Evolutionary conservation across 257 asterid species (phyloP).

Genomic region (Linaria vulgaris): DNA sequence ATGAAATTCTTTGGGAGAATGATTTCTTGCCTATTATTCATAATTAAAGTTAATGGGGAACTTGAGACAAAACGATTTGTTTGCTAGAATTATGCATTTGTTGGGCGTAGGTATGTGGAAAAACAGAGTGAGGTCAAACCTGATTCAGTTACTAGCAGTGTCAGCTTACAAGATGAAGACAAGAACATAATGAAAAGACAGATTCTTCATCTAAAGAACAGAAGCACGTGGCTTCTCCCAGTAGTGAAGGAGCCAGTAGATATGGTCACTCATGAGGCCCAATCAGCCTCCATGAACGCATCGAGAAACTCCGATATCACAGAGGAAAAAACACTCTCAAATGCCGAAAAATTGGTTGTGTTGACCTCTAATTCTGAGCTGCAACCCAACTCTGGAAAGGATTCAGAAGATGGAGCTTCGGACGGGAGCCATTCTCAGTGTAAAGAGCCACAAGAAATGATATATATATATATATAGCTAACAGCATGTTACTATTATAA

Average conservation of each 20-base stretch:
- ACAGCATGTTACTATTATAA: too few relatives aligned
- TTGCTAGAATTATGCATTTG: too few relatives aligned
- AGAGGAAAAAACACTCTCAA: slow-evolving; percentile 38
- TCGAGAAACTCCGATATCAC: slow-evolving; percentile 39
- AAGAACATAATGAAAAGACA: slow-evolving; percentile 34
- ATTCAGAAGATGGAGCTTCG: slow-evolving; percentile 45
- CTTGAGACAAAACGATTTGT: too few relatives aligned
- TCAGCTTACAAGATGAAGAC: slow-evolving; percentile 29
- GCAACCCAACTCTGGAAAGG: slow-evolving; percentile 51
- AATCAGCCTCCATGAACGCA: slow-evolving; percentile 32
- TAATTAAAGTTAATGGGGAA: too few relatives aligned
- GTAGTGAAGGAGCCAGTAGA: slow-evolving; percentile 39
- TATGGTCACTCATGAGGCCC: slow-evolving; percentile 30
- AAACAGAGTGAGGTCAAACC: slow-evolving; percentile 42
- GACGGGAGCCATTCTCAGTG: slow-evolving; percentile 37
- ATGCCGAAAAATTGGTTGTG: slow-evolving; percentile 39
- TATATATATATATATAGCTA: too few relatives aligned
- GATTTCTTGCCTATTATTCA: too few relatives aligned
- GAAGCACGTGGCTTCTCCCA: slow-evolving; percentile 36
- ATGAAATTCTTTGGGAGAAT: too few relatives aligned
- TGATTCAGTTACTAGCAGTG: slow-evolving; percentile 31
- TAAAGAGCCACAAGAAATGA: slow-evolving; percentile 46
- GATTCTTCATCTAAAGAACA: slow-evolving; percentile 43
- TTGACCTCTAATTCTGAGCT: slow-evolving; percentile 48
- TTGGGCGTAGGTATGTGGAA: too few relatives aligned